Base-by-base conservation (phyloP, 1,284 basidiomycete genomes). In the Entoloma clypeatum region DNA sequence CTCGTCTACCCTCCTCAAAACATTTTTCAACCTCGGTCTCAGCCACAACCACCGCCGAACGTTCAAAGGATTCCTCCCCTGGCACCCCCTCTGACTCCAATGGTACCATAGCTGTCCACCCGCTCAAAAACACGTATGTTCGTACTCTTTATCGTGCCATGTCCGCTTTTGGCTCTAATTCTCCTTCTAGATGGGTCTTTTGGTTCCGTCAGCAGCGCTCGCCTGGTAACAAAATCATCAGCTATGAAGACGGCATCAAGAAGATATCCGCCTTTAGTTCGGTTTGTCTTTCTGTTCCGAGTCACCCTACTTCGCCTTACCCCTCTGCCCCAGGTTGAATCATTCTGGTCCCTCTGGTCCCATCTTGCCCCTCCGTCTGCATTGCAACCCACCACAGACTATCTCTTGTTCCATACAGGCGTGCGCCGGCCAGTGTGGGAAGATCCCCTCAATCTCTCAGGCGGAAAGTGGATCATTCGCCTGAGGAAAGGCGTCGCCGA, bases 391-490 rank as follows among this genome's bases (percentile, higher is more conserved):
- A 90, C 87, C 3, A 89, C 87, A 5, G 87, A 91, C 62, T 88
- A 88, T 50, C 77, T 92, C 35, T 74, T 93, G 47, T 93, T 93
- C 67, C 89, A 91, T 57, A 70, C 79, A 3, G 84, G 82, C 34
- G 71, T 93, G 39, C 80, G 79, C 22, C 74, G 89, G 43, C 90
- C 91, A 1, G 85, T 92, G 6, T 93, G 91, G 90, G 90, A 93
- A 61, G 91, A 92, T 62, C 87, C 88, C 2, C 69, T 90, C 41
- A 93, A 93, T 61, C 66, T 84, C 37, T 61, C 76, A n/a, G 90
- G 90, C 19, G 90, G 90, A n/a, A 92, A 92, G 65, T 93, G 90
- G 89, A 89, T 89, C 48, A 79, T 93, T 47, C 84, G 91, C 47
- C 72, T 93, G 36, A 79, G 79, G 57, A 91, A 91, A 57, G 87